Conservation (phyloP, 1,139 yeast species). For the Pichia sp. region DNA sequence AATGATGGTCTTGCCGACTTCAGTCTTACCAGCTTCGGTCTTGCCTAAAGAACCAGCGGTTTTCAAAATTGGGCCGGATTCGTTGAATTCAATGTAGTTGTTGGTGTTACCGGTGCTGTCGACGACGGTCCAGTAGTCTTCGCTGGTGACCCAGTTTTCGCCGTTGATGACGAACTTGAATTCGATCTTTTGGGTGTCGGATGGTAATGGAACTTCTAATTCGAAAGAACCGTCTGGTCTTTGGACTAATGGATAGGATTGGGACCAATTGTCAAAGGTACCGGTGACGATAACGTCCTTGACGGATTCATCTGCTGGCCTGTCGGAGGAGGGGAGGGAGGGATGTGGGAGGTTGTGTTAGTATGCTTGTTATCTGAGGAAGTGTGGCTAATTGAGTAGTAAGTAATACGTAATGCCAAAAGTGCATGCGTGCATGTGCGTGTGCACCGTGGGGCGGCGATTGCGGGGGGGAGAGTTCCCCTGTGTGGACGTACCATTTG, state of each 20-base stretch:
- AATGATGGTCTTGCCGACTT: constrained; percentile 37
- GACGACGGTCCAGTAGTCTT: constrained; percentile 42
- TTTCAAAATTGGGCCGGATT: constrained; percentile 5
- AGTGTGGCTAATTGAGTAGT: too few species aligned
- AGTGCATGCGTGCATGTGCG: too few species aligned
- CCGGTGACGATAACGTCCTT: constrained; percentile 71
- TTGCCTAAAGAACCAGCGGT: constrained; percentile 21
- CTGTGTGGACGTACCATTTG: constrained; percentile 11
- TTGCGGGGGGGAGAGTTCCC: too few species aligned
- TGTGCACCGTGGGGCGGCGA: too few species aligned
- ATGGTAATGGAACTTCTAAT: constrained; percentile 51
- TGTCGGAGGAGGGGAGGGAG: too few species aligned
- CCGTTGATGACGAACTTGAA: constrained; percentile 80
- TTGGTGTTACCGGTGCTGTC: constrained; percentile 60
- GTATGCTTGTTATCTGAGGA: too few species aligned
- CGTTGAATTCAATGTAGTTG: constrained; percentile 51
- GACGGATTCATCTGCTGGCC: constrained; percentile 37
- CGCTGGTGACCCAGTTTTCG: constrained; percentile 53
- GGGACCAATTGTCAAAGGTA: constrained; percentile 72
- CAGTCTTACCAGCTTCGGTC: constrained; percentile 16
- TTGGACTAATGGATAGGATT: constrained; percentile 56
- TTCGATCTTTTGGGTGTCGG: constrained; percentile 38
- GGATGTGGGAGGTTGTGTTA: too few species aligned
- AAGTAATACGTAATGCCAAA: too few species aligned
- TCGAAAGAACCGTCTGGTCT: constrained; percentile 60